phyloP scores from a whole-genome alignment of 371 early-diverging fungal species.

The Coemansia sp. region DNA sequence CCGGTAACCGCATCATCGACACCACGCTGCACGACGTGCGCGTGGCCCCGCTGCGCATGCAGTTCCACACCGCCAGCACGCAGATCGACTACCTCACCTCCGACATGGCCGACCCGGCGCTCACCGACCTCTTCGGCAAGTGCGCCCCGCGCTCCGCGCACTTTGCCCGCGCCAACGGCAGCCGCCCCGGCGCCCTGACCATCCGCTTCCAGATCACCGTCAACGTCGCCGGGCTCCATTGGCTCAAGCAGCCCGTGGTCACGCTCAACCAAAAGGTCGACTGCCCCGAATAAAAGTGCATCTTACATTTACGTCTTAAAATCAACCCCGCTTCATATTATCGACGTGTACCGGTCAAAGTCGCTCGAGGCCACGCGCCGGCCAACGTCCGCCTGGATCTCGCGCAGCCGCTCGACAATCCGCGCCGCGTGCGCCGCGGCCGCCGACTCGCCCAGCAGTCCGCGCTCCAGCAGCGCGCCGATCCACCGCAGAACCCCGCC shows the following conservation, averaged over 20 bases:
- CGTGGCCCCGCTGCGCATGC: constrained; percentile 18
- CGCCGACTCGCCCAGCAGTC: constrained; percentile 1
- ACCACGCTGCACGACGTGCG: constrained; percentile 10
- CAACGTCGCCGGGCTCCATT: constrained; percentile 30
- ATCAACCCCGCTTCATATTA: constrained; percentile 17
- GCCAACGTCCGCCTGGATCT: constrained; percentile 33
- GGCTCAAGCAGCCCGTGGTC: constrained; percentile 41
- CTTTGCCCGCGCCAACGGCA: not conserved
- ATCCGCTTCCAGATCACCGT: constrained; percentile 42
- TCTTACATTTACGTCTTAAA: not conserved
- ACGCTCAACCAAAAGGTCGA: constrained; percentile 43
- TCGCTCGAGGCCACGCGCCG: constrained; percentile 9
- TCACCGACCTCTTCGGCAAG: constrained; percentile 41
- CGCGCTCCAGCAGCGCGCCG: constrained; percentile 11
- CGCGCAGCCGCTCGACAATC: constrained; percentile 25
- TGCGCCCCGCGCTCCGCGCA: constrained; percentile 25
- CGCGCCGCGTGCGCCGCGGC: constrained; percentile 31
- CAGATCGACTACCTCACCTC: constrained; percentile 32
- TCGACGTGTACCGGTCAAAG: constrained; percentile 18
- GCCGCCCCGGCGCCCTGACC: constrained; percentile 26
- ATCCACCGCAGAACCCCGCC: constrained; percentile 33
- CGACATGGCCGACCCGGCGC: constrained; percentile 38
- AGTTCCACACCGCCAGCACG: constrained; percentile 24
- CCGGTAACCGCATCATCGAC: constrained; percentile 35
- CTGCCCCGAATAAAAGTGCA: constrained; percentile 34